These are phyloP conservation scores for Dicorynia guianensis DNA, from an alignment of 306 rosid species.

Conservation along the genomic window DNA sequence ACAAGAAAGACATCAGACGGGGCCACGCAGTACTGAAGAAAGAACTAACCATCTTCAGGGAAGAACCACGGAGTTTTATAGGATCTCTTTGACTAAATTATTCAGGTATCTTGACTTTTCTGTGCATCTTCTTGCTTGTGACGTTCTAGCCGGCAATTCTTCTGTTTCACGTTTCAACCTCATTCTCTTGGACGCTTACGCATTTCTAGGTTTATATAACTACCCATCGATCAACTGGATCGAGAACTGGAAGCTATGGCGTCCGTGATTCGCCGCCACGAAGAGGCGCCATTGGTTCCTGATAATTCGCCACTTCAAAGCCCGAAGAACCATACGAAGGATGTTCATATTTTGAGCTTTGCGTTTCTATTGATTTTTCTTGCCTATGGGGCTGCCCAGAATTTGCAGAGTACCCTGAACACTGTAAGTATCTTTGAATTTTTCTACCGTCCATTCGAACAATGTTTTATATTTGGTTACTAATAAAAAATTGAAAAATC, in stretches of 20 bases:
- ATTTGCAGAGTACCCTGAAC: slow-evolving; percentile 83
- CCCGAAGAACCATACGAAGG: slow-evolving; percentile 51
- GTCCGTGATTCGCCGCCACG: slow-evolving; percentile 45
- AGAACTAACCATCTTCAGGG: neutral
- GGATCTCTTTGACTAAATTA: slow-evolving; percentile 31
- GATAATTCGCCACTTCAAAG: slow-evolving; percentile 29
- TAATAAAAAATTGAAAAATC: neutral
- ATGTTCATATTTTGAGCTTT: slow-evolving; percentile 71
- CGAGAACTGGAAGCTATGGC: slow-evolving; percentile 52
- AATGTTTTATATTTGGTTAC: neutral
- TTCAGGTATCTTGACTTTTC: slow-evolving; percentile 1
- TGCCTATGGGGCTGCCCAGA: slow-evolving; percentile 95
- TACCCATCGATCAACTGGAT: slow-evolving; percentile 20
- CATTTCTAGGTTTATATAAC: slow-evolving; percentile 31
- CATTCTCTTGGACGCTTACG: slow-evolving; percentile 26
- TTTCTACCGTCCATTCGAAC: neutral
- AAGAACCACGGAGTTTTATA: slow-evolving; percentile 27
- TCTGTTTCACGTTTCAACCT: slow-evolving; percentile 13
- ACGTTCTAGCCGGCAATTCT: slow-evolving; percentile 59
- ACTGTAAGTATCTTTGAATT: slow-evolving; percentile 54
- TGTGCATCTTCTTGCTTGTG: slow-evolving; percentile 45
- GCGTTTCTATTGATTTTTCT: slow-evolving; percentile 80
- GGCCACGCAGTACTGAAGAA: neutral
- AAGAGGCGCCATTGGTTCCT: slow-evolving; percentile 65
- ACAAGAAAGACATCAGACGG: neutral